phyloP scores from a whole-genome alignment of 1,284 basidiomycete species.

The Amylostereum areolatum region DNA sequence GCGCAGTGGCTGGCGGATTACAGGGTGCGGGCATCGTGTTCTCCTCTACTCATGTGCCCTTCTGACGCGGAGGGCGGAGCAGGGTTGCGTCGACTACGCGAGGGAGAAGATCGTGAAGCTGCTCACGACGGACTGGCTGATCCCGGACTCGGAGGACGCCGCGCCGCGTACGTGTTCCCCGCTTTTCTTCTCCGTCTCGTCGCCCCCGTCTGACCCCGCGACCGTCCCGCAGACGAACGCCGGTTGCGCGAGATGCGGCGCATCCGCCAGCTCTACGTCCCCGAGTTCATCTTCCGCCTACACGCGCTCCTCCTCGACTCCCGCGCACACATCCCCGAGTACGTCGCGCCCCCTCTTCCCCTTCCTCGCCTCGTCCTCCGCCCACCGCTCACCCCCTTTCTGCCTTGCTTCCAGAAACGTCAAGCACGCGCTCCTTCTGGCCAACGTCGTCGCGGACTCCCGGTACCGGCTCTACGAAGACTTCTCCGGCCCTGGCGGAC shows the following conservation, averaged over 20 bases:
- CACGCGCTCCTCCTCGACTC: slow-evolving; percentile 74
- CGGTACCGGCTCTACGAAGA: slow-evolving; percentile 85
- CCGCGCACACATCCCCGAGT: slow-evolving; percentile 62
- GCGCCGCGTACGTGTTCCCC: slow-evolving; percentile 14
- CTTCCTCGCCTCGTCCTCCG: slow-evolving; percentile 1
- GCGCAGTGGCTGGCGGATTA: slow-evolving; percentile 62
- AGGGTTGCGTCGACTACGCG: slow-evolving; percentile 54
- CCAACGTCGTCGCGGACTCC: slow-evolving; percentile 85
- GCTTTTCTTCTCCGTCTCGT: background rate
- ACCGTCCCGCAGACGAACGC: slow-evolving; percentile 41
- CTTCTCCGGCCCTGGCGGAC: slow-evolving; percentile 61
- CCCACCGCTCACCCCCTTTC: background rate
- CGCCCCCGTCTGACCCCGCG: no score
- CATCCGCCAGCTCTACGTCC: slow-evolving; percentile 86
- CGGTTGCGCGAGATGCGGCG: slow-evolving; percentile 67
- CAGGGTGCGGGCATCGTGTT: slow-evolving; percentile 32
- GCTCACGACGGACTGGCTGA: slow-evolving; percentile 73
- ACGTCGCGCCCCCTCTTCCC: slow-evolving; percentile 24
- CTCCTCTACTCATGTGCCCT: background rate
- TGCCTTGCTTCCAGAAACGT: slow-evolving; percentile 58
- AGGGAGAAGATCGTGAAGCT: slow-evolving; percentile 57
- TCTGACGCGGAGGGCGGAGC: slow-evolving; percentile 2
- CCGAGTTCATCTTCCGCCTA: slow-evolving; percentile 84
- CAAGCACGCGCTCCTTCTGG: slow-evolving; percentile 71
- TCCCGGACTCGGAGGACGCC: slow-evolving; percentile 41